Conservation (phyloP, 306 rosid genomes). For the Castanea sativa region DNA sequence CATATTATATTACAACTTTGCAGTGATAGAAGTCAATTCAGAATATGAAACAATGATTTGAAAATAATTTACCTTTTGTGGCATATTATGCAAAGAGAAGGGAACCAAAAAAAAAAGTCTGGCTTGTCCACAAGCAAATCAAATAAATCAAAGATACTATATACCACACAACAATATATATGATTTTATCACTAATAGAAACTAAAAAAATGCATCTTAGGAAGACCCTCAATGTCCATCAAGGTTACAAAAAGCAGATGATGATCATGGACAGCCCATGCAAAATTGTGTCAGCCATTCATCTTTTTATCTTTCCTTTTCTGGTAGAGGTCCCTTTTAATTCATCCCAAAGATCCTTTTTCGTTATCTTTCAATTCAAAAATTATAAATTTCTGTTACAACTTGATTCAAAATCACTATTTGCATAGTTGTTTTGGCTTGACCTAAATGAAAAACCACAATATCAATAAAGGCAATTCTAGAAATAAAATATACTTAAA, state of each 20-base stretch:
- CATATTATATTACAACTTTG: not conserved
- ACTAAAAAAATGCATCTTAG: not conserved
- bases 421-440: not conserved
- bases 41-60: not conserved
- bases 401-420: conserved; percentile 11
- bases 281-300: not conserved
- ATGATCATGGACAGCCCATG: not conserved
- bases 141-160: not conserved
- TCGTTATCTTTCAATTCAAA: not conserved
- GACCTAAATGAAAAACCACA: not conserved
- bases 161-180: conserved; percentile 3
- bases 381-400: not conserved
- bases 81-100: not conserved
- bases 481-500: not conserved
- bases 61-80: not conserved
- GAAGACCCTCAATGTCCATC: not conserved
- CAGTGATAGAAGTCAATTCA: not conserved
- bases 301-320: not conserved
- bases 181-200: conserved; percentile 11
- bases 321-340: not conserved
- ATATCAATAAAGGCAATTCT: conserved; percentile 2
- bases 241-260: not conserved
- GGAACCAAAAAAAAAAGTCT: not conserved
- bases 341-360: not conserved
- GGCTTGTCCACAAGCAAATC: not conserved